Evolutionary conservation across 306 rosid genomes (phyloP).

Genomic region (Ochetophila trinervis): DNA sequence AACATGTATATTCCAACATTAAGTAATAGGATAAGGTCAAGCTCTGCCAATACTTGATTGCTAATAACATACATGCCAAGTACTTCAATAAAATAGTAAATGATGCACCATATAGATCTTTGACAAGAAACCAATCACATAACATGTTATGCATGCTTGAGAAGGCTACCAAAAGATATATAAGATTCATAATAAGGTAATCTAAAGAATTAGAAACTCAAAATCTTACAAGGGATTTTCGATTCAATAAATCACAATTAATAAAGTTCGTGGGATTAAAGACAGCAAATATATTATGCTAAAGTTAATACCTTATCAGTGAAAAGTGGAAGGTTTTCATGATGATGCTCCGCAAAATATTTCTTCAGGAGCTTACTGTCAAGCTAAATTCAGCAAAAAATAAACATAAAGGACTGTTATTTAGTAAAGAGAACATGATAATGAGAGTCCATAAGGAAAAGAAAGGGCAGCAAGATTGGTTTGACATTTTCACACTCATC

Average conservation of each 20-base stretch:
- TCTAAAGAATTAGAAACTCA: background rate
- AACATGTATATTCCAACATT: background rate
- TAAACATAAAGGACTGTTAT: conserved; percentile 22
- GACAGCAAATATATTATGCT: background rate
- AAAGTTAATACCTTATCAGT: conserved; percentile 68
- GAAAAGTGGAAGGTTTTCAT: conserved; percentile 69
- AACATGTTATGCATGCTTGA: too few species aligned
- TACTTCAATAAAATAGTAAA: background rate
- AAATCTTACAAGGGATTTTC: background rate
- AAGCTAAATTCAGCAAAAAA: conserved; percentile 55
- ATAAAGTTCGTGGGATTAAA: too few species aligned
- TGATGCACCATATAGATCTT: too few species aligned
- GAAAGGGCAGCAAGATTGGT: background rate
- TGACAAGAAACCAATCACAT: too few species aligned
- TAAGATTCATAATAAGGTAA: too few species aligned
- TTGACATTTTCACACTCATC: background rate
- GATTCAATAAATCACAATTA: too few species aligned
- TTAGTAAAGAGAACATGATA: conserved; percentile 27
- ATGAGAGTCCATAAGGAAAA: conserved; percentile 7
- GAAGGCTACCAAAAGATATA: too few species aligned
- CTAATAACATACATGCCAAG: background rate
- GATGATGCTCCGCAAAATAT: conserved; percentile 61
- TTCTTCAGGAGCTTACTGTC: conserved; percentile 77
- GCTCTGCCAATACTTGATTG: background rate
- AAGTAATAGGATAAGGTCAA: background rate